phyloP scores from a whole-genome alignment of 2,329 filamentous ascomycete species.

The Cordyceps javanica region DNA sequence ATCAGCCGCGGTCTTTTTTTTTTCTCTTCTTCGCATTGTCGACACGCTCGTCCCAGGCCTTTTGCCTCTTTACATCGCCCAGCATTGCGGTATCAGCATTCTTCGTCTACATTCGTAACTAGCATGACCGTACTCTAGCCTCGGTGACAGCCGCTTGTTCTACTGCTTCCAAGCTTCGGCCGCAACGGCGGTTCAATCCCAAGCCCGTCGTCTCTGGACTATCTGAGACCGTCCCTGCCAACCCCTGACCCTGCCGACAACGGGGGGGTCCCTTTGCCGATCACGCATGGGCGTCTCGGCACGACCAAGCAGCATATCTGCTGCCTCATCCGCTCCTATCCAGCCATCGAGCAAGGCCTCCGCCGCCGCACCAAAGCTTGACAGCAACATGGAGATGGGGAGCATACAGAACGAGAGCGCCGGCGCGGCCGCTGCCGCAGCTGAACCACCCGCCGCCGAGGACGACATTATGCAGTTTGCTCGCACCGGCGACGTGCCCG shows the following conservation, averaged over 20 bases:
- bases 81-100: background rate
- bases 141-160: background rate
- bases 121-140: background rate
- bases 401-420: slow-evolving; percentile 36
- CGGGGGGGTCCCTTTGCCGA: slow-evolving; percentile 1
- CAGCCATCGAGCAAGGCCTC: slow-evolving; percentile 51
- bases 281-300: slow-evolving; percentile 36
- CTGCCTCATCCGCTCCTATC: slow-evolving; percentile 39
- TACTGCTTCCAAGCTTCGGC: background rate
- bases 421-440: slow-evolving; percentile 20
- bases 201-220: background rate
- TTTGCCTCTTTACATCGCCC: background rate
- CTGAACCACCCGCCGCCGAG: slow-evolving; percentile 32
- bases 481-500: slow-evolving; percentile 75
- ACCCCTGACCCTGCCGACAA: background rate
- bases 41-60: background rate
- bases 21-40: background rate
- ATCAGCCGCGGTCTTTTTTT: background rate
- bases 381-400: slow-evolving; percentile 51
- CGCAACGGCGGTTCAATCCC: background rate
- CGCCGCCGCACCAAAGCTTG: slow-evolving; percentile 49
- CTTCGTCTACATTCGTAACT: background rate
- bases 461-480: slow-evolving; percentile 96
- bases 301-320: slow-evolving; percentile 27
- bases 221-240: background rate